Percentiles rank a stretch among this genome's conserved stretches.
phyloP scores from a whole-genome alignment of 208 protist species.

The Wallacemonas collosoma region DNA sequence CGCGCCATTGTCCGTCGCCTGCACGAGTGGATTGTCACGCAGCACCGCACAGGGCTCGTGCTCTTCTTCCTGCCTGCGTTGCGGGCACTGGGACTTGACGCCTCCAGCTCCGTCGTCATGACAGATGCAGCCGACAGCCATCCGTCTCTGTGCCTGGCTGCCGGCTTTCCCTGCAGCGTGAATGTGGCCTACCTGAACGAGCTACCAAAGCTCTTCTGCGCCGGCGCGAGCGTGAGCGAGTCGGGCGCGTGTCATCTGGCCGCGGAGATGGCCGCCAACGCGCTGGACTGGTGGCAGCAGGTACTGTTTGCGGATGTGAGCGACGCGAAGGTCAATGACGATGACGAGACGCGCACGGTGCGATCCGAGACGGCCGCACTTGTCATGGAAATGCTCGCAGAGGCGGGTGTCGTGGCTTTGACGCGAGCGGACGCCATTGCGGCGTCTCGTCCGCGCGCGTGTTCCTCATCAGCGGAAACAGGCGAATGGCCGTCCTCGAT shows the following conservation, averaged over 20 bases:
- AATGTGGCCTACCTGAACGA: conserved; percentile 58
- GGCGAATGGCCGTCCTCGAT: no score
- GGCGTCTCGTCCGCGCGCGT: not conserved
- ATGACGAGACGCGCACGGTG: not conserved
- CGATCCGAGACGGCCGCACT: conserved; percentile 1
- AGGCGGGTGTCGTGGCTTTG: conserved; percentile 38
- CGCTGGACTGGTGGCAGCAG: conserved; percentile 23
- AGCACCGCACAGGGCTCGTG: conserved; percentile 42
- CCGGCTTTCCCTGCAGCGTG: conserved; percentile 32
- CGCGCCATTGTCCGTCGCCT: conserved; percentile 33
- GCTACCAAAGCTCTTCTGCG: conserved; percentile 30
- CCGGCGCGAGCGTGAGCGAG: conserved; percentile 15
- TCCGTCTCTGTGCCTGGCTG: conserved; percentile 33
- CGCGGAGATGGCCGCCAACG: conserved; percentile 39
- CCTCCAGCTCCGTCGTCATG: conserved; percentile 23
- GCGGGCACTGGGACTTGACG: conserved; percentile 73
- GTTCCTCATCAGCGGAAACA: not conserved
- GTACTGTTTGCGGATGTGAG: conserved; percentile 30
- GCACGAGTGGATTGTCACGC: conserved; percentile 44
- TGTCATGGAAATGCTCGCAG: conserved; percentile 49
- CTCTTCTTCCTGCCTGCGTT: conserved; percentile 71
- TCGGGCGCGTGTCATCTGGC: conserved; percentile 23
- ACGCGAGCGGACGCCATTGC: conserved; percentile 6
- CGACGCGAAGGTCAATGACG: not conserved
- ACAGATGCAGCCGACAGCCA: conserved; percentile 16